Evolutionary conservation across 2,329 filamentous ascomycete species (phyloP).

Genomic region (Emydomyces testavorans): DNA sequence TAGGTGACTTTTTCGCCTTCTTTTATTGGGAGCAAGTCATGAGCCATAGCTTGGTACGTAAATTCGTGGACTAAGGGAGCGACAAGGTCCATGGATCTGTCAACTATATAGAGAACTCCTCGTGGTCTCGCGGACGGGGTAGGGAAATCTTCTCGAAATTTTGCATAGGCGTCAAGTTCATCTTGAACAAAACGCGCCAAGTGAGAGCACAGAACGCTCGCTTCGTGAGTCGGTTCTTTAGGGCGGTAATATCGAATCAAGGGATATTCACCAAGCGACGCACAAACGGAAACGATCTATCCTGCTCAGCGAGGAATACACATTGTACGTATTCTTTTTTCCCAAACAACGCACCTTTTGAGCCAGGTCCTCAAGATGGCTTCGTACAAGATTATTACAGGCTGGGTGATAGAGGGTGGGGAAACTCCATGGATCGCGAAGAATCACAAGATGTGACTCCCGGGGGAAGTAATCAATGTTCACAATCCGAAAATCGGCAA

Average conservation of each 20-base stretch:
- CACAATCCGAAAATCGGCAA: constrained; percentile 69
- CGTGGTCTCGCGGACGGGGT: constrained; percentile 61
- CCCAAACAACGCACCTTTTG: constrained; percentile 57
- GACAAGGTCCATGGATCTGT: constrained; percentile 84
- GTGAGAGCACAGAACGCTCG: constrained; percentile 73
- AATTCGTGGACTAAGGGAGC: constrained; percentile 89
- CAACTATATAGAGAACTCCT: constrained; percentile 73
- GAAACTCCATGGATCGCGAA: constrained; percentile 92
- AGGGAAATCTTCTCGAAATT: constrained; percentile 74
- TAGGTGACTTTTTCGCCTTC: constrained; percentile 84
- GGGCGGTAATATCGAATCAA: constrained; percentile 85
- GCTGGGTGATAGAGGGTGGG: constrained; percentile 80
- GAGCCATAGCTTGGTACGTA: constrained; percentile 96
- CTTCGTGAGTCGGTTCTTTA: constrained; percentile 64
- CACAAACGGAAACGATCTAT: constrained; percentile 75
- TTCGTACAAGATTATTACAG: constrained; percentile 71
- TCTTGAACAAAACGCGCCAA: constrained; percentile 84
- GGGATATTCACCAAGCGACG: constrained; percentile 86
- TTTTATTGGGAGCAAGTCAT: constrained; percentile 78
- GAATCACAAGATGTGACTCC: constrained; percentile 83
- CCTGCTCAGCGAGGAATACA: constrained; percentile 13
- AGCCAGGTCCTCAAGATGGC: constrained; percentile 72
- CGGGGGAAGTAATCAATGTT: constrained; percentile 82
- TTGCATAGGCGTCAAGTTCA: constrained; percentile 78
- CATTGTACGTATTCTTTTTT: background rate